Evolutionary conservation across 768 basidiomycete species (phyloP).

Genomic region (Gelatoporia subvermispora): DNA sequence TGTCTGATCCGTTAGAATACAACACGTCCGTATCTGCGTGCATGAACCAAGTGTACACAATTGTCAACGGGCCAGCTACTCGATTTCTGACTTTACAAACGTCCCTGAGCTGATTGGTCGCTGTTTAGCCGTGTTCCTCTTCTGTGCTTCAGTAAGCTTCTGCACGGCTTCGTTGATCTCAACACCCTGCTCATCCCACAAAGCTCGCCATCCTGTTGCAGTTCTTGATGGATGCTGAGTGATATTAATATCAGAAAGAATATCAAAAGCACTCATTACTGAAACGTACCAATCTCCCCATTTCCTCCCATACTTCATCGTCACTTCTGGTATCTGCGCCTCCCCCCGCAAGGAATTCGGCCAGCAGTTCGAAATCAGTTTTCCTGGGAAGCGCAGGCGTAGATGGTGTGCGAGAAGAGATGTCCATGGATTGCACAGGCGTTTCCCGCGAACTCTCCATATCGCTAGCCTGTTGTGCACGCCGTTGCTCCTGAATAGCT

Average conservation of each 20-base stretch:
- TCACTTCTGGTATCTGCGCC: slow-evolving; percentile 44
- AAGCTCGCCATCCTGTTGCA: too few relatives aligned
- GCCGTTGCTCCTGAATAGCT: slow-evolving; percentile 2
- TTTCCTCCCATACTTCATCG: slow-evolving; percentile 46
- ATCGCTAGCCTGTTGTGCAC: neutral
- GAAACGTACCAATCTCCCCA: slow-evolving; percentile 41
- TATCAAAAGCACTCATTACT: neutral
- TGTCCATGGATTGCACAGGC: neutral
- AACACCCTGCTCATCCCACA: too few relatives aligned
- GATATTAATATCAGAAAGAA: neutral
- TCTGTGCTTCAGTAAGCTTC: neutral
- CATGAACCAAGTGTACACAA: too few relatives aligned
- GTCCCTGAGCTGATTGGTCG: too few relatives aligned
- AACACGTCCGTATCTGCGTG: too few relatives aligned
- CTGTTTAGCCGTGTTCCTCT: neutral
- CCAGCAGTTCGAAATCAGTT: slow-evolving; percentile 47
- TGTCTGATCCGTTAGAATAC: too few relatives aligned
- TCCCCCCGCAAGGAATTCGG: slow-evolving; percentile 49
- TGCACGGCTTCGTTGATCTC: too few relatives aligned
- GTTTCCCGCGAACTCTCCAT: too few relatives aligned
- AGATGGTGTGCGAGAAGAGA: neutral
- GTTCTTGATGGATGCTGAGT: too few relatives aligned
- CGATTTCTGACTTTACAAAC: too few relatives aligned
- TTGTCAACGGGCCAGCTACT: too few relatives aligned
- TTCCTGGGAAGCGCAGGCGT: neutral